These are phyloP conservation scores for Corymbia calophylla DNA, from an alignment of 441 rosid species.

Conservation along the genomic window DNA sequence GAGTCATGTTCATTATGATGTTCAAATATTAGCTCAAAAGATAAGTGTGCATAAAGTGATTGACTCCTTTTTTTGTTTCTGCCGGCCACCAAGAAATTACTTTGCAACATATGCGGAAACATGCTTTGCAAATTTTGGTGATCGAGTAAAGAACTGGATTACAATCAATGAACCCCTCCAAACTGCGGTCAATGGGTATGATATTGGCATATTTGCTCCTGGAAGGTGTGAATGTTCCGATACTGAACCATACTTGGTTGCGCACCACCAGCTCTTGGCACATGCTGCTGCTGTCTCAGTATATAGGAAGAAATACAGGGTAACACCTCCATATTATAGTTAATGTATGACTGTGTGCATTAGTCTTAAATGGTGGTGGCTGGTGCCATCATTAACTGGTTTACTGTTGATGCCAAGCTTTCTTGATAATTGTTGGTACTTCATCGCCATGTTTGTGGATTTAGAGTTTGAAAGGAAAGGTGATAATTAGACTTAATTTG, in stretches of 20 bases:
- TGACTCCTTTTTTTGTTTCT: background rate
- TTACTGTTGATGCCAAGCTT: background rate
- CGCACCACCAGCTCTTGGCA: constrained; percentile 88
- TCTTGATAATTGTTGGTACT: background rate
- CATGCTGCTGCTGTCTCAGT: constrained; percentile 78
- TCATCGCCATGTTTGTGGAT: background rate
- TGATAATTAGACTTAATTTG: background rate
- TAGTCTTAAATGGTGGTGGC: background rate
- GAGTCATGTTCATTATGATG: background rate
- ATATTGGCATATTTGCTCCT: constrained; percentile 71
- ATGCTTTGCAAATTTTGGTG: constrained; percentile 85
- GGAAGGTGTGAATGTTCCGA: constrained; percentile 53
- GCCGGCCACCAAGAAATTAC: constrained; percentile 47
- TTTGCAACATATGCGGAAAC: constrained; percentile 80
- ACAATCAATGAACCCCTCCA: constrained; percentile 93
- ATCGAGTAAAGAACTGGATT: constrained; percentile 86
- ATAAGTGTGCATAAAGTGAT: background rate
- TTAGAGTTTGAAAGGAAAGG: background rate
- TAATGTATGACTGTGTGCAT: background rate
- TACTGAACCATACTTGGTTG: constrained; percentile 72
- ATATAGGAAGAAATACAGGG: constrained; percentile 70
- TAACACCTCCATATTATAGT: constrained; percentile 9
- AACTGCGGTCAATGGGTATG: constrained; percentile 71
- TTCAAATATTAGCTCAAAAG: background rate
- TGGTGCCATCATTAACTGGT: background rate